Evolutionary conservation across 2,329 filamentous ascomycete species (phyloP).

Genomic region (Colletotrichum acutatum): DNA sequence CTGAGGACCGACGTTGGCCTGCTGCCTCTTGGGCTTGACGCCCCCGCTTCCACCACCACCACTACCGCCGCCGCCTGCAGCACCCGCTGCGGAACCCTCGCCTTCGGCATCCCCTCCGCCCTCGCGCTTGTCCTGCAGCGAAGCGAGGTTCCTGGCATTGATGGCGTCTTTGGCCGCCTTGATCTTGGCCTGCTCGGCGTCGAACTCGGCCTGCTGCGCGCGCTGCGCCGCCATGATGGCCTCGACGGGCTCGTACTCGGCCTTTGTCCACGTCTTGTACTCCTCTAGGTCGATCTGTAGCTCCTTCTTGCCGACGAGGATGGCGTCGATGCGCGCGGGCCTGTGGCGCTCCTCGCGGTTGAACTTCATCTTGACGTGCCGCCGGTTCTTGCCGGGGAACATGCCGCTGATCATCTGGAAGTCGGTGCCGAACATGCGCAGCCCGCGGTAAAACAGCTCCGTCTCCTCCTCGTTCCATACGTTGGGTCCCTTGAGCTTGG

Average conservation of each 20-base stretch:
- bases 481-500: conserved; percentile 72
- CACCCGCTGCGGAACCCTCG: conserved; percentile 18
- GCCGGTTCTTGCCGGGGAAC: conserved; percentile 77
- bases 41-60: neutral
- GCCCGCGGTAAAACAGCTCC: conserved; percentile 79
- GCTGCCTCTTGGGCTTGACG: neutral
- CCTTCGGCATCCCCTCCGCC: conserved; percentile 34
- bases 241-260: conserved; percentile 66
- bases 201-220: conserved; percentile 56
- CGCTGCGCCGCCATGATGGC: conserved; percentile 66
- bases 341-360: conserved; percentile 79
- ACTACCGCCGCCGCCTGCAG: neutral
- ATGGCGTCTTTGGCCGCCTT: conserved; percentile 60
- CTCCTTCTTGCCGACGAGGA: conserved; percentile 70
- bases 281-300: conserved; percentile 69
- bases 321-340: conserved; percentile 70
- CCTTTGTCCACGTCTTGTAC: conserved; percentile 63
- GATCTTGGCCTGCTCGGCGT: conserved; percentile 54
- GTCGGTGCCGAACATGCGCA: conserved; percentile 83
- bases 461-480: conserved; percentile 79
- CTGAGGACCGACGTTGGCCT: conserved; percentile 23
- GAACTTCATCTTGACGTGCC: conserved; percentile 85
- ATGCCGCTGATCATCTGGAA: conserved; percentile 83
- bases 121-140: conserved; percentile 56
- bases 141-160: conserved; percentile 59